Base-by-base conservation (phyloP, 345 rosid genomes). In the Sonneratia caseolaris region DNA sequence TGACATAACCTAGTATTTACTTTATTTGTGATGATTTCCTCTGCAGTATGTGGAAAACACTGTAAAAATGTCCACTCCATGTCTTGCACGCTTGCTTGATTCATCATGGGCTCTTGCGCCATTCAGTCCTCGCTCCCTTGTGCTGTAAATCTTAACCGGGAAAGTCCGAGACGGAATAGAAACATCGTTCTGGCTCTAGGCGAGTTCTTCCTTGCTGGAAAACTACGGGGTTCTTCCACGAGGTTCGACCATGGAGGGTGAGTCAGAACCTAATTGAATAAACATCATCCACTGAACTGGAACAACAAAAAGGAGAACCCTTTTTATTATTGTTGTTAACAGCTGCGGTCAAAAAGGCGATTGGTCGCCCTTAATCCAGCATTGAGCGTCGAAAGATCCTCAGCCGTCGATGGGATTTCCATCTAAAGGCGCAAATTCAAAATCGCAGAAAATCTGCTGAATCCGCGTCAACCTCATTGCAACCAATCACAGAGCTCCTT, bases 191-290 rank as follows among this genome's bases (percentile, higher is more conserved):
- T 47, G 13, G 3, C 5, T 47, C 51, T 47, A 10, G 15, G 51
- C 2, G 13, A 10, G 0, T 11, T 47, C 51, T 47, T 47, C 51
- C 7, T 14, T 11, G 13, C 14, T 73, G 66, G 66, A 70, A 73
- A 27, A 27, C 32, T 27, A 27, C 32, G 32, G 32, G 32, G 3
- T 81, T 77, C 72, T 86, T 91, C 3, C 86, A 79, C 62, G 78
- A 91, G 12, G 37, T 80, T 0, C 32, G 32, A 27, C 32, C 32
- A 27, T 27, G 32, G 32, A 27, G 32, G 32, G 32, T 27, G 32
- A 27, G 32, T 27, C 32, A 27, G 32, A 27, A 27, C 32, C 32
- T 27, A 27, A 27, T 27, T 27, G 32, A 27, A 27, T 27, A 27
- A 27, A 27, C 32, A 27, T 27, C 32, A 27, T 27, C 0, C 32